Evolutionary conservation across 345 rosid genomes (phyloP), one percentile per base, ranked within the genome.

Genomic region (Eucalyptus cloeziana): DNA sequence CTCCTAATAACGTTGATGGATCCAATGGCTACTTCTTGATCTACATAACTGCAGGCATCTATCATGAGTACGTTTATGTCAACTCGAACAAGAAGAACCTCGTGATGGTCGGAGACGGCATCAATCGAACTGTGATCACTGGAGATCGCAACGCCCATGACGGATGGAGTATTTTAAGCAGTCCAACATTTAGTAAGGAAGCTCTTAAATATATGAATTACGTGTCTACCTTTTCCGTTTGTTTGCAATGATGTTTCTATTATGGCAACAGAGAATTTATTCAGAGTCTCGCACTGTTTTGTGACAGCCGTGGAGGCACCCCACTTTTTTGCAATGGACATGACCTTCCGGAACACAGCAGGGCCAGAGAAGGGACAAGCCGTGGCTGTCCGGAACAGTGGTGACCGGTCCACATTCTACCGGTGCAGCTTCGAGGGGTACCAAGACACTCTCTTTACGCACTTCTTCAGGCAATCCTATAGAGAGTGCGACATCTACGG

Each of bases 401-500:
- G 52, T 1, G 88, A 87, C 85, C 60, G 4, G 30, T 87, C 88
- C 37, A 69, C 85, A 7, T 87, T 87, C 60, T 67, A 87, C 58
- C 49, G 6, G 30, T 88, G 89, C 89, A 51, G 62, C 89, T 52
- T 88, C 15, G 60, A n/a, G 30, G 89, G 86, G 13, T 88, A 88
- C 64, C 89, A 88, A 47, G 99, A 97, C 89, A 96, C 99, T 1
- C 89, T 96, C 52, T 95, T 96, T 87, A 89, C 96, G 3, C 97
- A 96, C 90, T 93, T 95, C 31, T 69, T 95, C 10, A 90, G 97
- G 87, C 99, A 97, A 86, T 95, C 95, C 90, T 97, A 96, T 43
- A 92, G 96, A 25, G 98, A 96, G 58, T 97, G 99, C 43, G 95
- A 96, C 24, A 91, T 97, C n/a, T 96, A 95, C 22, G 99, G 99